phyloP scores from a whole-genome alignment of 306 rosid species.

The Cercis canadensis region DNA sequence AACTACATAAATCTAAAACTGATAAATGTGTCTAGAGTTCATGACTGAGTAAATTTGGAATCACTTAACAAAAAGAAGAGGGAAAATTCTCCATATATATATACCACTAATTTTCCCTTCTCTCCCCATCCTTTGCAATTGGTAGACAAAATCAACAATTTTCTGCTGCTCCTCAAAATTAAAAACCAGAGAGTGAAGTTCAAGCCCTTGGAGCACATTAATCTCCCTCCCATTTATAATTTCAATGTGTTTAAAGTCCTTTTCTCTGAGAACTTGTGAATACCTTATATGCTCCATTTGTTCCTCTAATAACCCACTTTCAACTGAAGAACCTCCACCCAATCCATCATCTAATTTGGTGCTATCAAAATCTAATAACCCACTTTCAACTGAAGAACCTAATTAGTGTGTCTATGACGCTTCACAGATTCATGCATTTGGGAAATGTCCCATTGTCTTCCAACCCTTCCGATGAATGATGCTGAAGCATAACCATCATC shows the following conservation, averaged over 20 bases:
- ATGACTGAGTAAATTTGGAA: too few species aligned
- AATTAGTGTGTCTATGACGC: background rate
- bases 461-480: background rate
- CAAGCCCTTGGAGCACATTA: conserved; percentile 57
- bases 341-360: conserved; percentile 37
- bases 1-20: too few species aligned
- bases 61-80: background rate
- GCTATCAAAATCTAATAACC: background rate
- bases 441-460: background rate
- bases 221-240: conserved; percentile 30
- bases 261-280: conserved; percentile 36
- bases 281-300: conserved; percentile 39
- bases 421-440: conserved; percentile 26
- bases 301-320: conserved; percentile 37
- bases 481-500: conserved; percentile 23
- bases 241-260: conserved; percentile 40
- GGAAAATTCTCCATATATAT: background rate
- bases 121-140: conserved; percentile 51
- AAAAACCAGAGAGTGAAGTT: conserved; percentile 59
- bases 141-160: conserved; percentile 47
- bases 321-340: conserved; percentile 28
- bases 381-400: too few species aligned
- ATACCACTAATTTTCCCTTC: conserved; percentile 58
- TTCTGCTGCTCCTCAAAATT: conserved; percentile 48
- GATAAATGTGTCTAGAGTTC: too few species aligned